A percentile compares a stretch with the other conserved stretches of the same genome.
Evolutionary conservation across 495 filamentous ascomycete species (phyloP).

Genomic region (Penicillium chermesinum): DNA sequence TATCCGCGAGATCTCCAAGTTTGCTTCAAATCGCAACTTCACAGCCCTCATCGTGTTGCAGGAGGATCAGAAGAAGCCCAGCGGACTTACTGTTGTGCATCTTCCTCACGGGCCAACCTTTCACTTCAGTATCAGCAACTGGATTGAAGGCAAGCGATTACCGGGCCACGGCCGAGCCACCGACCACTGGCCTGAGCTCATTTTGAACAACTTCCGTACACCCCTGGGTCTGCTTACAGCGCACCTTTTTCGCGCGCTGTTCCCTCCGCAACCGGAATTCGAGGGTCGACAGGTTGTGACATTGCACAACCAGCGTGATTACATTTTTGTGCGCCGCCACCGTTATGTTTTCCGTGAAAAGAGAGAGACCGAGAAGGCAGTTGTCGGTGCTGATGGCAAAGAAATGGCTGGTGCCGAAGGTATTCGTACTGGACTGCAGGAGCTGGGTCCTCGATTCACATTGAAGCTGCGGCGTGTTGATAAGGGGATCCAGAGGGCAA

Average conservation of each 20-base stretch:
- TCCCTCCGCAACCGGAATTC: conserved; percentile 77
- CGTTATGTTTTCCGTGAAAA: conserved; percentile 91
- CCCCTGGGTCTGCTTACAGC: conserved; percentile 87
- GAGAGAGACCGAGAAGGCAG: conserved; percentile 74
- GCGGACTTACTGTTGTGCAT: conserved; percentile 74
- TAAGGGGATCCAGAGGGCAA: conserved; percentile 74
- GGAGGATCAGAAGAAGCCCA: conserved; percentile 77
- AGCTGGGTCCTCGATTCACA: conserved; percentile 79
- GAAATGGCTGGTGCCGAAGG: conserved; percentile 74
- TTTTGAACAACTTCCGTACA: conserved; percentile 93
- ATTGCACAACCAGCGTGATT: conserved; percentile 92
- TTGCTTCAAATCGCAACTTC: conserved; percentile 73
- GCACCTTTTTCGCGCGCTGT: conserved; percentile 75
- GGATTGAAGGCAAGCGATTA: conserved; percentile 75
- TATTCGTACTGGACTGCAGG: conserved; percentile 78
- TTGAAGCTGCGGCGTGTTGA: conserved; percentile 87
- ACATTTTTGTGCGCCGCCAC: conserved; percentile 86
- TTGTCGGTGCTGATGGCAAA: conserved; percentile 82
- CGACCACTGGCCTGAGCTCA: conserved; percentile 84
- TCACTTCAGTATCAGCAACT: conserved; percentile 79
- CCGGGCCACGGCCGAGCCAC: conserved; percentile 87
- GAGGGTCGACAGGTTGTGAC: conserved; percentile 84
- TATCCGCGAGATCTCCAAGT: conserved; percentile 80
- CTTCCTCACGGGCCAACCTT: conserved; percentile 82
- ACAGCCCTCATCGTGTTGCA: conserved; percentile 75